Conservation (phyloP, 2,329 filamentous ascomycete genomes). For the Calonectria montana region DNA sequence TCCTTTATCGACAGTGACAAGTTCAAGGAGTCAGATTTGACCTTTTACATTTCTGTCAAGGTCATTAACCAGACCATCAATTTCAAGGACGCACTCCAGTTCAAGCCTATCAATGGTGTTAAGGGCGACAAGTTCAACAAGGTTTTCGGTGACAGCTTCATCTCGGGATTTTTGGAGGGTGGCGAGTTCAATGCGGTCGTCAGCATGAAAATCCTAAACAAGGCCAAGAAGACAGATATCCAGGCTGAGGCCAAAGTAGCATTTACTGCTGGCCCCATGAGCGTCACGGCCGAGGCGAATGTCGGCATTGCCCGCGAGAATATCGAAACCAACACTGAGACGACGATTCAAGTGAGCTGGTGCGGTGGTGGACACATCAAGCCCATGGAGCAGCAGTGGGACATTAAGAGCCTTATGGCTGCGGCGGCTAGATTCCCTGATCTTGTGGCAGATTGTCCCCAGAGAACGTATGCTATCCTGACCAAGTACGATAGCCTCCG, state of each 20-base stretch:
- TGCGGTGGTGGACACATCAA: background rate
- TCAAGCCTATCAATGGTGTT: background rate
- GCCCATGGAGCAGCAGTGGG: background rate
- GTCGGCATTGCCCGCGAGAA: background rate
- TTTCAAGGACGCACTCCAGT: background rate
- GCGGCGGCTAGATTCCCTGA: background rate
- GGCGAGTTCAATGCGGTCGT: background rate
- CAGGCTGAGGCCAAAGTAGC: background rate
- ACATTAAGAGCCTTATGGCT: background rate
- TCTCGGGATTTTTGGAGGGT: background rate
- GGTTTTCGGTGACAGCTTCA: background rate
- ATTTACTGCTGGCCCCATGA: background rate
- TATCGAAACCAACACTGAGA: background rate
- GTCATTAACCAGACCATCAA: constrained; percentile 16
- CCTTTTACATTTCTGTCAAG: constrained; percentile 12
- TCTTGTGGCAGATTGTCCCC: background rate
- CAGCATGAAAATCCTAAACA: background rate
- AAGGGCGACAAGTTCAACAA: background rate
- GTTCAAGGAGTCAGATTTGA: constrained; percentile 23
- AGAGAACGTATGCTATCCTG: background rate
- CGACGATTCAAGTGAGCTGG: background rate
- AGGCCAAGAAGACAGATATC: background rate
- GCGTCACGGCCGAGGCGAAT: background rate
- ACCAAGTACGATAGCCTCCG: background rate
- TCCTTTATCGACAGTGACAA: constrained; percentile 11